Evolutionary conservation across 768 basidiomycete genomes (phyloP), one percentile per base, ranked within the genome.

Genomic region (Kwoniella sp.): DNA sequence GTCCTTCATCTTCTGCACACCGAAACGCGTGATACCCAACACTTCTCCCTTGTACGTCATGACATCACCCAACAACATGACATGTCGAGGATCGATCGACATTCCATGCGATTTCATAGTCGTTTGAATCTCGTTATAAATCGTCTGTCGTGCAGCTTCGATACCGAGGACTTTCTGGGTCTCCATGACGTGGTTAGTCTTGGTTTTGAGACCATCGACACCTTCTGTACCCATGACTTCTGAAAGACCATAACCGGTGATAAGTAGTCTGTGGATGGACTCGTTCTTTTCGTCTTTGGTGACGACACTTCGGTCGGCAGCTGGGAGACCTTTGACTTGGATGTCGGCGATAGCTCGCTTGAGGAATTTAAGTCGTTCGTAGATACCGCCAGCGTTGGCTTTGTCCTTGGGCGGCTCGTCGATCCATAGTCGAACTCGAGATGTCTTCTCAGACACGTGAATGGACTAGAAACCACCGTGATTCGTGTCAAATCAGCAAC

Each of bases 21-120:
- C 96, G 80, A 98, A 98, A 29, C 96, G 90, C 7, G 96, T 99
- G 79, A 99, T 98, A 49, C 96, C 96, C 55, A 99, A 82, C 0
- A 98, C 93, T 78, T 98, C 95, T 47, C 96, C 96, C 91, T 99
- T 99, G 82, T 95, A 97, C 27, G 88, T 87, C 96, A 99, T 99
- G 64, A 97, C 93, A 80, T 99, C 96, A 52, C 94, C 96, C 12
- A 99, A 86, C 40, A 99, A 82, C 92, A 97, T 96, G 73, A 98
- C 91, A 80, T 99, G 96, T 57, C 96, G 90, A 65, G 95, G 94
- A 79, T 99, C 96, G 72, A 99, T 97, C 63, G 88, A 93, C 90
- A 99, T 94, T 72, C 92, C 92, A 82, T 99, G 96, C 58, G 88
- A 89, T 68, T 87, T 86, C 96, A 99, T 99, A 12, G 92, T 98